These are phyloP conservation scores for Chaetomium tenue DNA, from an alignment of 495 filamentous ascomycete species.

Conservation along the genomic window DNA sequence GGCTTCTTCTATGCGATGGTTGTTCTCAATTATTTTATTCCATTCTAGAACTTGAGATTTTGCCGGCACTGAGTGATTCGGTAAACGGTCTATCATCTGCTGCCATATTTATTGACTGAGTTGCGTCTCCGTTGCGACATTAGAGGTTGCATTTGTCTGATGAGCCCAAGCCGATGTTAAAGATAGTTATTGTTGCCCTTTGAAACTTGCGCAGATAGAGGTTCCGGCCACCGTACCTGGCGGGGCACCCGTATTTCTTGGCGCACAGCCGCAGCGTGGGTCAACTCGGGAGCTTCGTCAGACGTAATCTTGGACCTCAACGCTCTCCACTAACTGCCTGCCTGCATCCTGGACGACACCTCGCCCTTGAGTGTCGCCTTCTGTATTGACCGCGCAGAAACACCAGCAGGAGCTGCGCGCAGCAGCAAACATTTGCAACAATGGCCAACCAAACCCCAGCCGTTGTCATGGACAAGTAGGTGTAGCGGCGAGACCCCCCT, in stretches of 20 bases:
- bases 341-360: conserved; percentile 21
- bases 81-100: background rate
- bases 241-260: conserved; percentile 25
- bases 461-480: conserved; percentile 99
- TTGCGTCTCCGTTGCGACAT: too few relatives aligned
- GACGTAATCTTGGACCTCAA: conserved; percentile 42
- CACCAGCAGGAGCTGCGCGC: conserved; percentile 29
- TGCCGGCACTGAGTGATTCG: too few relatives aligned
- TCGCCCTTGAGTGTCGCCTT: conserved; percentile 14
- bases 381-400: conserved; percentile 26
- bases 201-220: background rate
- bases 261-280: conserved; percentile 27
- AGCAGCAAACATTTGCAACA: conserved; percentile 32
- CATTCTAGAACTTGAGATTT: background rate
- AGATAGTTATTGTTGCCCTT: background rate
- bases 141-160: background rate
- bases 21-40: background rate
- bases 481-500: conserved; percentile 28
- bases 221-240: conserved; percentile 22
- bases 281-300: conserved; percentile 29
- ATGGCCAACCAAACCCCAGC: conserved; percentile 98
- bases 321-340: conserved; percentile 22
- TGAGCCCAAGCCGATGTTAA: background rate
- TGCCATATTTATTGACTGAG: background rate
- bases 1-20: background rate